Evolutionary conservation across 108 stramenopile species (phyloP).

Genomic region (Cyclotella baltica): DNA sequence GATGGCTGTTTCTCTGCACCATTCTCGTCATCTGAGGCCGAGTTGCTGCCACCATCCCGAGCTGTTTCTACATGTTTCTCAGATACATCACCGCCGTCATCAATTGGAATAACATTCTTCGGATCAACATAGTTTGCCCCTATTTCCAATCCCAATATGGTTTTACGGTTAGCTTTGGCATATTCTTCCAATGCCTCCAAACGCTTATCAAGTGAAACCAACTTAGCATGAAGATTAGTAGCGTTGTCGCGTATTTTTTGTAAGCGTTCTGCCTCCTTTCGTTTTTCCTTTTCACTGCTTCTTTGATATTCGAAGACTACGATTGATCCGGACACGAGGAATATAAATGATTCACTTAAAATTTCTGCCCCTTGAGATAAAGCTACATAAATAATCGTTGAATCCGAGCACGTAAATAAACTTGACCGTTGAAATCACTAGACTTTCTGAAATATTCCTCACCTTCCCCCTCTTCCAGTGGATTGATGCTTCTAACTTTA

Average conservation of each 20-base stretch:
- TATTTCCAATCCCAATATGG: constrained; percentile 43
- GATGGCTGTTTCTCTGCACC: background rate
- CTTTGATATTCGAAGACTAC: constrained; percentile 82
- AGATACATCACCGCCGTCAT: background rate
- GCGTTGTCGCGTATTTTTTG: constrained; percentile 57
- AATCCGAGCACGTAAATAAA: too few species aligned
- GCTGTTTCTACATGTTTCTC: background rate
- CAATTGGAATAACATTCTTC: constrained; percentile 13
- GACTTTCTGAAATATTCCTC: too few species aligned
- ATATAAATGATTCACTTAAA: constrained; percentile 79
- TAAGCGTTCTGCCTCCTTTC: constrained; percentile 60
- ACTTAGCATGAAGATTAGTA: constrained; percentile 68
- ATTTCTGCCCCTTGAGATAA: constrained; percentile 82
- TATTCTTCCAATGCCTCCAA: constrained; percentile 77
- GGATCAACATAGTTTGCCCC: constrained; percentile 58
- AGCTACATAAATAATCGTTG: too few species aligned
- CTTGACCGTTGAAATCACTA: too few species aligned
- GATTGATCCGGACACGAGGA: constrained; percentile 62
- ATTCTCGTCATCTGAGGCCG: background rate
- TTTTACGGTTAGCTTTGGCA: constrained; percentile 53
- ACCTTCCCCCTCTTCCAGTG: constrained; percentile 68
- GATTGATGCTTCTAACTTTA: constrained; percentile 71
- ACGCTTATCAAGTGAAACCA: constrained; percentile 69
- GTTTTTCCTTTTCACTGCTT: constrained; percentile 57
- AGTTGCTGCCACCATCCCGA: too few species aligned